A percentile compares a stretch with the other conserved stretches of the same genome.
Conservation (phyloP, 768 basidiomycete genomes). For the Lactarius hengduanensis region DNA sequence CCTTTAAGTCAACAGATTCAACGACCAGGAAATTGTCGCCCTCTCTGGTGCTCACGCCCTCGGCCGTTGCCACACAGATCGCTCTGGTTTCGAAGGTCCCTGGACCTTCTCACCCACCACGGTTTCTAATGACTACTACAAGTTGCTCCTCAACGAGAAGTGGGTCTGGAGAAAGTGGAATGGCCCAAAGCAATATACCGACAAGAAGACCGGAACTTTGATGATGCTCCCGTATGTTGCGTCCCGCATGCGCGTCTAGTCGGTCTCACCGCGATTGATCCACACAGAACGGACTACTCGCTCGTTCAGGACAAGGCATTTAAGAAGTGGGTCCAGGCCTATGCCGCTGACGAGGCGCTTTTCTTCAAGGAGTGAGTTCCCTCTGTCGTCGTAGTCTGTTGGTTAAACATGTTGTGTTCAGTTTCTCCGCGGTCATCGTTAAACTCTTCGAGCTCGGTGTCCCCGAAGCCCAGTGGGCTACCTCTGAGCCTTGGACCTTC, state of each 20-base stretch:
- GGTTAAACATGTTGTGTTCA: conserved; percentile 35
- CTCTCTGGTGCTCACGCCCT: conserved; percentile 93
- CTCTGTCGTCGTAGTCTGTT: conserved; percentile 9
- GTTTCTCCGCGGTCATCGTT: conserved; percentile 77
- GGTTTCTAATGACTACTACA: conserved; percentile 83
- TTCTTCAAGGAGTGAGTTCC: conserved; percentile 90
- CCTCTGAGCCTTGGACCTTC: conserved; percentile 75
- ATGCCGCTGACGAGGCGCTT: conserved; percentile 78
- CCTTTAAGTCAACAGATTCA: conserved; percentile 51
- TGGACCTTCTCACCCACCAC: conserved; percentile 95
- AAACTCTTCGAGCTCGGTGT: conserved; percentile 94
- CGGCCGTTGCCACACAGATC: conserved; percentile 88
- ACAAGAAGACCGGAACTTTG: conserved; percentile 81
- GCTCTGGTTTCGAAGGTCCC: conserved; percentile 83
- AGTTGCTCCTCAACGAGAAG: conserved; percentile 84
- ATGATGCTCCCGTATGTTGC: conserved; percentile 92
- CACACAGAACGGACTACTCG: conserved; percentile 76
- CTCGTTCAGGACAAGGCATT: conserved; percentile 89
- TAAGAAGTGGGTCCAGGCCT: conserved; percentile 83
- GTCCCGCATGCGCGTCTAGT: background rate
- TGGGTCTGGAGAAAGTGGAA: conserved; percentile 97
- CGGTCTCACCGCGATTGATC: background rate
- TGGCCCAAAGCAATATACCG: conserved; percentile 91
- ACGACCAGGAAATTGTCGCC: conserved; percentile 97
- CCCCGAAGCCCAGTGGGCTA: conserved; percentile 71